Evolutionary conservation across 2,329 filamentous ascomycete genomes (phyloP), one percentile per base, ranked within the genome.

Genomic region (Colletotrichum australisinense): DNA sequence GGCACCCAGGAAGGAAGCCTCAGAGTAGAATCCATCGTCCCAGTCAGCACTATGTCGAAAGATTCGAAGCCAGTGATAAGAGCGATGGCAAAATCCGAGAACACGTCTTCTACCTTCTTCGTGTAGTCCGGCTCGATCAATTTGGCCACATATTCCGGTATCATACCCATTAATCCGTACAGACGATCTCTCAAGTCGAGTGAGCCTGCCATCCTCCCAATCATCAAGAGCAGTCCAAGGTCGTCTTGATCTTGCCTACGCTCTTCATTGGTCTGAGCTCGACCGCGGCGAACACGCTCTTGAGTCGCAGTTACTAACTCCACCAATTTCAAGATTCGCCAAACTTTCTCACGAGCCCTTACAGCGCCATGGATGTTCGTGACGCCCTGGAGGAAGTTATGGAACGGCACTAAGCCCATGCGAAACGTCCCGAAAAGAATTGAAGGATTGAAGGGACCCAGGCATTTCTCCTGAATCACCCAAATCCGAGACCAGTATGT

Each of bases 381-480:
- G 6, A 42, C 63, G 4, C 62, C 42, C 38, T 70, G 68, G 1
- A 70, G 24, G 24, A 70, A 70, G 42, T 67, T 70, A n/a, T 67
- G 64, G 14, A 70, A 11, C 6, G 55, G 68, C 2, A 70, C 30
- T 4, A 70, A 28, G 0, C 68, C 68, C 68, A 70, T 70, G 1
- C 68, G 68, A n/a, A 70, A 70, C 30, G 53, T 70, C 9, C 68
- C 68, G 16, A 70, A 70, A 22, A 70, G n/a, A 24, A 70, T 70
- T 19, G 68, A 70, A n/a, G 68, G 68, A 11, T 70, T 67, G 24
- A 70, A 58, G 2, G 68, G 63, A 1, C 63, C 68, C 7, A 70
- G 68, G 14, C 68, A 70, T 46, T 70, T 69, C 38, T 72, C 69
- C 35, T 72, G 69, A 6, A 67, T 67, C 26, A 72, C 69, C 69